Percentiles rank a stretch among this genome's conserved stretches.
Conservation (phyloP, 768 basidiomycete genomes). For the Serendipita vermifera region DNA sequence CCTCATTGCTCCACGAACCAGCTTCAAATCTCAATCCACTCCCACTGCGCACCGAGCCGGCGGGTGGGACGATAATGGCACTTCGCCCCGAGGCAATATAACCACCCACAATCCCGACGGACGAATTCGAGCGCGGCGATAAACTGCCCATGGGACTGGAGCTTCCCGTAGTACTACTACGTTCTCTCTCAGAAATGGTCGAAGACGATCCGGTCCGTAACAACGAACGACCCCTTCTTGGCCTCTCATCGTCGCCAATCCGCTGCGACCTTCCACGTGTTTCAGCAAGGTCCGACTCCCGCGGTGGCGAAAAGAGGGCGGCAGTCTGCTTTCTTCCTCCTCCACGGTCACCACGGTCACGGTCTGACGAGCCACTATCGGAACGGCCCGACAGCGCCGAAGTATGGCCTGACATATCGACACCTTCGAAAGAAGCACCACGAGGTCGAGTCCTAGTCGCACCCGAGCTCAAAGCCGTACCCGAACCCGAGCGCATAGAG, state of each 20-base stretch:
- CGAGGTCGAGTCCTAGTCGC: slow-evolving; percentile 4
- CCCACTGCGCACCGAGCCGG: background rate
- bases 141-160: background rate
- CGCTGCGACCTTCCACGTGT: background rate
- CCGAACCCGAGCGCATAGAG: background rate
- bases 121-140: background rate
- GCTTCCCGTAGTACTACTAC: slow-evolving; percentile 3
- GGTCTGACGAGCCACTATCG: too few species aligned
- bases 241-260: background rate
- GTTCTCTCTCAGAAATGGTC: background rate
- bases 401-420: background rate
- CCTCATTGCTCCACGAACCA: background rate
- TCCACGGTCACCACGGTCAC: too few species aligned
- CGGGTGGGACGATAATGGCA: background rate
- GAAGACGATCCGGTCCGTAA: slow-evolving; percentile 1
- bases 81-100: background rate
- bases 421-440: slow-evolving; percentile 4
- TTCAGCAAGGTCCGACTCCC: background rate
- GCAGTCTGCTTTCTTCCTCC: background rate
- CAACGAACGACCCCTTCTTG: slow-evolving; percentile 5
- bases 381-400: slow-evolving; percentile 5
- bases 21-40: background rate
- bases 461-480: too few species aligned
- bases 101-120: slow-evolving; percentile 1
- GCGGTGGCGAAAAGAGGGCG: background rate